Percentiles rank a stretch among this genome's conserved stretches.
Evolutionary conservation across 371 early-diverging fungal species (phyloP).

Genomic region (Rhizopus arrhizus): DNA sequence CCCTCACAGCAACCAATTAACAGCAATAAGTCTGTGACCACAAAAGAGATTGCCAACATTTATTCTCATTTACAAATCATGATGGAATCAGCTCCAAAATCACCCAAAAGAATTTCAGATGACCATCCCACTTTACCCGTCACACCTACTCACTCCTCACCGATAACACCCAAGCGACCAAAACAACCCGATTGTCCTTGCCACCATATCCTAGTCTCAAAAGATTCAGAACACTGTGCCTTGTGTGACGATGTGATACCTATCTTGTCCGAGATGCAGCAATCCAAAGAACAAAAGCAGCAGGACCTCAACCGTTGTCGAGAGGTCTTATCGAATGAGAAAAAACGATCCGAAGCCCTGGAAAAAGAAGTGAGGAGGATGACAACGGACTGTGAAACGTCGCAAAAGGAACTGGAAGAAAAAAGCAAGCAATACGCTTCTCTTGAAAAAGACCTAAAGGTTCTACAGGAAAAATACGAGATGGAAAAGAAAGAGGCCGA

Average conservation of each 20-base stretch:
- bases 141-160: conserved; percentile 11
- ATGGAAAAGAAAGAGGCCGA: conserved; percentile 78
- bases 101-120: conserved; percentile 9
- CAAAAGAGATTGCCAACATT: conserved; percentile 57
- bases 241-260: conserved; percentile 55
- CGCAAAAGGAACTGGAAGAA: conserved; percentile 34
- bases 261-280: conserved; percentile 39
- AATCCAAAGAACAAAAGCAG: conserved; percentile 33
- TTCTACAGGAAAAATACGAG: conserved; percentile 55
- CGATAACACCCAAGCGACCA: conserved; percentile 11
- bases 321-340: conserved; percentile 26
- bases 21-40: conserved; percentile 35
- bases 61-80: conserved; percentile 57
- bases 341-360: conserved; percentile 17
- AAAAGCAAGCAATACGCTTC: conserved; percentile 37
- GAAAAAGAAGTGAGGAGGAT: conserved; percentile 28
- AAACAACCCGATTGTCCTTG: conserved; percentile 39
- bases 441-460: conserved; percentile 44
- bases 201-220: conserved; percentile 36
- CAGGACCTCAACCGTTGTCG: conserved; percentile 37
- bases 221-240: conserved; percentile 40
- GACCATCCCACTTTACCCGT: background rate
- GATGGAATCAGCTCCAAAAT: conserved; percentile 50
- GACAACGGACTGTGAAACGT: conserved; percentile 32
- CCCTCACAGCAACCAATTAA: too few relatives aligned